Percentiles rank a stretch among this genome's conserved stretches.
Conservation (phyloP, 495 filamentous ascomycete species). For the Thermochaetoides thermophila region DNA sequence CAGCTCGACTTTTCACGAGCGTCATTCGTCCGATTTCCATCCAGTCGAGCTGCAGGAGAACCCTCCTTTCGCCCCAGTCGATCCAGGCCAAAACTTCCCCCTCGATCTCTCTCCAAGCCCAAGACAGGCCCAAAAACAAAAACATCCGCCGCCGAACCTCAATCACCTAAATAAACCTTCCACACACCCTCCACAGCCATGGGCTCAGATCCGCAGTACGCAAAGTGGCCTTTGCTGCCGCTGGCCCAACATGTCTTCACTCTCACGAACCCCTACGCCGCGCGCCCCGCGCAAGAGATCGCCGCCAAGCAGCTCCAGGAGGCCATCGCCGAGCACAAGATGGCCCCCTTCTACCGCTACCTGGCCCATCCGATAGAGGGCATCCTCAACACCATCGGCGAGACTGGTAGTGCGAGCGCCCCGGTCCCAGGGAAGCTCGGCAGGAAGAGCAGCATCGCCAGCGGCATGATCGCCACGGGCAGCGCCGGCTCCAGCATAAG, state of each 20-base stretch:
- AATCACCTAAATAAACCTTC: slow-evolving; percentile 1
- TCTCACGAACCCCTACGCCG: slow-evolving; percentile 74
- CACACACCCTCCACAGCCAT: slow-evolving; percentile 31
- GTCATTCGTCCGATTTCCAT: too few species aligned
- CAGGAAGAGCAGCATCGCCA: slow-evolving; percentile 44
- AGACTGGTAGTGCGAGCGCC: slow-evolving; percentile 44
- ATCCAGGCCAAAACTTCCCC: too few species aligned
- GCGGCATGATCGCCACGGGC: slow-evolving; percentile 58
- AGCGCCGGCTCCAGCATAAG: slow-evolving; percentile 44
- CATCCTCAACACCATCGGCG: slow-evolving; percentile 64
- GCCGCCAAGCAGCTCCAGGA: slow-evolving; percentile 77
- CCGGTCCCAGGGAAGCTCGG: too few species aligned
- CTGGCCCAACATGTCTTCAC: slow-evolving; percentile 96
- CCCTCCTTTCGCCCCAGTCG: too few species aligned
- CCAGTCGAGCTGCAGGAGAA: too few species aligned
- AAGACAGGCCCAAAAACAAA: neutral
- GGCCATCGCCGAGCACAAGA: slow-evolving; percentile 84
- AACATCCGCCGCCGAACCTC: neutral
- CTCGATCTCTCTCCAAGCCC: too few species aligned
- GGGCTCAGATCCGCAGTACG: slow-evolving; percentile 95
- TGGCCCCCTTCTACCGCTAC: slow-evolving; percentile 92
- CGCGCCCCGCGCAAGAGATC: slow-evolving; percentile 48
- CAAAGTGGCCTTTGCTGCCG: slow-evolving; percentile 81
- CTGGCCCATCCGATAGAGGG: slow-evolving; percentile 90
- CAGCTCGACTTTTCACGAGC: too few species aligned